Base-by-base conservation (phyloP, 495 filamentous ascomycete genomes). In the Penicillium lagena region DNA sequence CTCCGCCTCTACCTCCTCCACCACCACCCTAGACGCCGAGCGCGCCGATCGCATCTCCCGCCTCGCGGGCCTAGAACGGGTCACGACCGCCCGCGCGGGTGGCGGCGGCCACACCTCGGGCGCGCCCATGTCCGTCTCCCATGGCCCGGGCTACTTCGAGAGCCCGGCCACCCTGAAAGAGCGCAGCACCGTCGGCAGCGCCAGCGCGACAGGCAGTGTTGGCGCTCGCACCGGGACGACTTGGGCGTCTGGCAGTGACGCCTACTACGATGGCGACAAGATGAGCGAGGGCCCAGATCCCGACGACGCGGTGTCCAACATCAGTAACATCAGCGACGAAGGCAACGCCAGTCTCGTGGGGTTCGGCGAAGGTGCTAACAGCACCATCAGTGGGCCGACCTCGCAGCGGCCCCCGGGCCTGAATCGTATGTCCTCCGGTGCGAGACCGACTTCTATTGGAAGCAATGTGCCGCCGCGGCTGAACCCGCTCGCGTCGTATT, bases 31-130 rank as follows among this genome's bases (percentile, higher is more conserved):
- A 22, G 89, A 93, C 49, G 89, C 89, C 42, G 90, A 96, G 64
- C 89, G 90, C 52, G 89, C 88, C 40, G 90, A 95, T 66, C 89
- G 90, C 53, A 95, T 96, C 58, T 93, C 88, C 31, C 87, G 90
- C 22, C 80, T 96, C 12, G 85, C 89, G 7, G 90, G 90, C 34
- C 74, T 96, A 30, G 88, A 90, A 55, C 80, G 85, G 14, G 82
- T 95, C 17, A 78, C 83, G 8, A 82, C 84, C 11, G 73, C 80
- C 9, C 84, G 86, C 28, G 63, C 71, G 10, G 73, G 55, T 67
- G 70, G 46, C 42, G 55, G 35, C 56, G 52, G 13, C 64, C 55
- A 22, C 2, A 22, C 22, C 49, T 52, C 50, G 29, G 53, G 51
- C 17, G 58, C 51, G 13, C 51, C 54, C 14, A 44, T 44, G 33